Conservation (phyloP, 2,329 filamentous ascomycete species). For the Apiospora marii region DNA sequence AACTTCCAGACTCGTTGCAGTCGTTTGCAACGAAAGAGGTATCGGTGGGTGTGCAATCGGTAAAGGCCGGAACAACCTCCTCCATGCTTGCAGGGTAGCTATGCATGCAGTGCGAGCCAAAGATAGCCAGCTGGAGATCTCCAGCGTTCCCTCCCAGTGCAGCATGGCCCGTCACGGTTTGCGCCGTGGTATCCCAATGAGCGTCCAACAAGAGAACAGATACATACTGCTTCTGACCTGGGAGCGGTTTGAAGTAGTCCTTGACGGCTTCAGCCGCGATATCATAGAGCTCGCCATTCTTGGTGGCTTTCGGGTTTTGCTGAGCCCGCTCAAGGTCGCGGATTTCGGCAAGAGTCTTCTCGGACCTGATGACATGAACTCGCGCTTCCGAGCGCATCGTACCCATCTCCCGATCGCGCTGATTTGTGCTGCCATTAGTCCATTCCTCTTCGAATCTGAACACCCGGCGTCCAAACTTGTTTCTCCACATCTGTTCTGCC, state of each 20-base stretch:
- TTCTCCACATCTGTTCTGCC: constrained; percentile 92
- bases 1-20: constrained; percentile 85
- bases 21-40: constrained; percentile 83
- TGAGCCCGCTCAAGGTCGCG: constrained; percentile 80
- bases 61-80: constrained; percentile 88
- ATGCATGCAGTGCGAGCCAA: constrained; percentile 90
- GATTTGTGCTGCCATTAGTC: constrained; percentile 82
- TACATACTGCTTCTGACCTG: constrained; percentile 87
- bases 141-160: constrained; percentile 79
- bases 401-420: constrained; percentile 73
- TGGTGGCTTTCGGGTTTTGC: constrained; percentile 73
- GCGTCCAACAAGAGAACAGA: constrained; percentile 87
- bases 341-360: constrained; percentile 86
- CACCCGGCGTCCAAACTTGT: constrained; percentile 82
- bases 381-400: constrained; percentile 90
- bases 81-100: constrained; percentile 90
- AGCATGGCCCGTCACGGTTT: constrained; percentile 80
- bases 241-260: constrained; percentile 75
- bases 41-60: constrained; percentile 89
- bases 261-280: constrained; percentile 82
- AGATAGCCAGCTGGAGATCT: constrained; percentile 84
- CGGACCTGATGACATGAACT: constrained; percentile 82
- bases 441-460: constrained; percentile 97
- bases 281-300: constrained; percentile 76
- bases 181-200: constrained; percentile 80